Percentiles rank a stretch among this genome's conserved stretches.
These are phyloP conservation scores for Trichoderma polysporum DNA, from an alignment of 2,329 filamentous ascomycete genomes.

Conservation along the genomic window DNA sequence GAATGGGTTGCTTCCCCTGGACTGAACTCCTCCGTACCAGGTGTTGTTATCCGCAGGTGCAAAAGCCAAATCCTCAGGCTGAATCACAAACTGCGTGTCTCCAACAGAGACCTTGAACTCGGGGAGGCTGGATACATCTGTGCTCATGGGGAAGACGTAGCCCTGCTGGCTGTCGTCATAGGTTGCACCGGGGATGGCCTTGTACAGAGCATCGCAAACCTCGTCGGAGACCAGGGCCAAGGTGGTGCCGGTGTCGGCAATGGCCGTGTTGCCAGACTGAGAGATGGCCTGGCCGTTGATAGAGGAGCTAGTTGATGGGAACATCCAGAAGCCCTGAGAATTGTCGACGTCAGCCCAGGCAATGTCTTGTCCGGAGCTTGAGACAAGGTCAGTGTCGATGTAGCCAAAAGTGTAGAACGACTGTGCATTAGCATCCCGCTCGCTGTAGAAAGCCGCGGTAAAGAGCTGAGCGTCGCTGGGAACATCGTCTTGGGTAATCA, in stretches of 20 bases:
- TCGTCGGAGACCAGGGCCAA: constrained; percentile 57
- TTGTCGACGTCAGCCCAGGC: constrained; percentile 63
- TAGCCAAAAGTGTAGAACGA: constrained; percentile 67
- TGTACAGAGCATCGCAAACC: constrained; percentile 51
- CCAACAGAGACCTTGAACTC: constrained; percentile 11
- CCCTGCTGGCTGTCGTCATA: constrained; percentile 43
- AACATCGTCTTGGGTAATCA: constrained; percentile 49
- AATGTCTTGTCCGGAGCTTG: constrained; percentile 62
- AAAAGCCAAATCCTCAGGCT: not conserved
- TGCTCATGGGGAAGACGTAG: constrained; percentile 41
- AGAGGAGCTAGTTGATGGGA: constrained; percentile 26
- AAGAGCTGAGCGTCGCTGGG: constrained; percentile 28
- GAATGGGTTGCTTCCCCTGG: constrained; percentile 7
- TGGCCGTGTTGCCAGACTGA: constrained; percentile 45
- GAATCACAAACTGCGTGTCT: constrained; percentile 11
- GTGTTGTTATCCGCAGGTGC: not conserved
- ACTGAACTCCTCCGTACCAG: constrained; percentile 10
- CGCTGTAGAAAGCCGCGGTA: constrained; percentile 35
- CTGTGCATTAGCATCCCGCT: constrained; percentile 43
- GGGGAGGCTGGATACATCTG: not conserved
- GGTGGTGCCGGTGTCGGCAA: constrained; percentile 61
- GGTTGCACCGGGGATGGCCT: constrained; percentile 44
- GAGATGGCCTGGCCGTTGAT: constrained; percentile 23
- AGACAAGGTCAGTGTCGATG: constrained; percentile 57
- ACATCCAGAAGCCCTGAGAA: constrained; percentile 62